Evolutionary conservation across 345 rosid species (phyloP).

Genomic region (Tarenaya hassleriana): DNA sequence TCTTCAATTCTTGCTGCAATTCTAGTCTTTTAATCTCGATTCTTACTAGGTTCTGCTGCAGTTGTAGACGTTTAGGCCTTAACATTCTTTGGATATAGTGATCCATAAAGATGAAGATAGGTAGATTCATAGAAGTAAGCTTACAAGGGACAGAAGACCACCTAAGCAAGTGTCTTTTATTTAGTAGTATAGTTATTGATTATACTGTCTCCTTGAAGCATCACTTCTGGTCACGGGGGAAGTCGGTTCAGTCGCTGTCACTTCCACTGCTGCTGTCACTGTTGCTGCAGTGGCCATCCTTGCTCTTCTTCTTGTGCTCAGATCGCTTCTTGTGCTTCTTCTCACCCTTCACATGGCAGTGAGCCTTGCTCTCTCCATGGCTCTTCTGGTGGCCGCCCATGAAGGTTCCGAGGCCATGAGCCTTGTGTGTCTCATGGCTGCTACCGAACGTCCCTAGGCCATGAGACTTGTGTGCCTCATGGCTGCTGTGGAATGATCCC

Average conservation of each 20-base stretch:
- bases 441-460: constrained; percentile 15
- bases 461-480: constrained; percentile 8
- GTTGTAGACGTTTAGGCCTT: too few species aligned
- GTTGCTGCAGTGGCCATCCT: constrained; percentile 4
- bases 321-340: constrained; percentile 20
- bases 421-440: constrained; percentile 17
- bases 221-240: neutral
- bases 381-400: constrained; percentile 24
- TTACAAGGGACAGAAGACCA: constrained; percentile 14
- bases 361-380: too few species aligned
- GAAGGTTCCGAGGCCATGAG: constrained; percentile 20
- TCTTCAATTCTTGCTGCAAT: too few species aligned
- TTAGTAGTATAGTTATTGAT: constrained; percentile 2
- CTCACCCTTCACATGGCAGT: constrained; percentile 13
- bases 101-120: too few species aligned
- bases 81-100: too few species aligned
- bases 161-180: constrained; percentile 15
- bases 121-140: constrained; percentile 19
- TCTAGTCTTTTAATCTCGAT: too few species aligned
- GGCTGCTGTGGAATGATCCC: constrained; percentile 15
- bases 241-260: constrained; percentile 20
- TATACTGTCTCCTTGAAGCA: constrained; percentile 2
- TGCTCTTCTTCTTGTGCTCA: constrained; percentile 23
- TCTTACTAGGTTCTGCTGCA: too few species aligned
- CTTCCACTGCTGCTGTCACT: constrained; percentile 23